phyloP scores from a whole-genome alignment of 768 basidiomycete species.

The Podaxis sp. region DNA sequence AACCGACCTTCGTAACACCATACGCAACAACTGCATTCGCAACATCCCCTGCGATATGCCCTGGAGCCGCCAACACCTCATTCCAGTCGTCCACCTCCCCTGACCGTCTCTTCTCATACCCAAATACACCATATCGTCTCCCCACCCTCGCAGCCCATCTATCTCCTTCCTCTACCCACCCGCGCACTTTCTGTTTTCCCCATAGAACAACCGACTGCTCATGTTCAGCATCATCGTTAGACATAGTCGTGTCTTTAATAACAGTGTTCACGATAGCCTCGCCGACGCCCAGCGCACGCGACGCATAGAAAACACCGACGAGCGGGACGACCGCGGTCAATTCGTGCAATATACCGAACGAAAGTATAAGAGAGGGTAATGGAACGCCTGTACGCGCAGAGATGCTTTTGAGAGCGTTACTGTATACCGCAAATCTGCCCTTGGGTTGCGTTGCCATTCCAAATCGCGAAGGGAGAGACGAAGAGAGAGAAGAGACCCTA shows the following conservation, averaged over 20 bases:
- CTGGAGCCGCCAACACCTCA: slow-evolving; percentile 29
- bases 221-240: slow-evolving; percentile 6
- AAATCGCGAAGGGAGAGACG: background rate
- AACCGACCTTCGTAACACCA: slow-evolving; percentile 68
- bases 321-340: slow-evolving; percentile 79
- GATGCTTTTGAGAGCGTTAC: slow-evolving; percentile 52
- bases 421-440: slow-evolving; percentile 47
- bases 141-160: slow-evolving; percentile 70
- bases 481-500: slow-evolving; percentile 1
- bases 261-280: slow-evolving; percentile 55
- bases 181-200: slow-evolving; percentile 42
- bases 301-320: slow-evolving; percentile 69
- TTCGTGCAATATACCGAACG: slow-evolving; percentile 86
- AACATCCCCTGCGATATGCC: slow-evolving; percentile 67
- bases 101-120: slow-evolving; percentile 56
- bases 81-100: slow-evolving; percentile 26
- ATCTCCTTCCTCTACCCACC: slow-evolving; percentile 81
- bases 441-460: slow-evolving; percentile 21
- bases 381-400: slow-evolving; percentile 74
- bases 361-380: slow-evolving; percentile 70
- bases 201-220: slow-evolving; percentile 29
- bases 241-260: slow-evolving; percentile 18
- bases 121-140: slow-evolving; percentile 77
- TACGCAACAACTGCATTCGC: slow-evolving; percentile 86
- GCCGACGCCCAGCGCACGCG: slow-evolving; percentile 68